Base-by-base conservation (phyloP, 331 rosid species). In the Pyracantha coccinea region DNA sequence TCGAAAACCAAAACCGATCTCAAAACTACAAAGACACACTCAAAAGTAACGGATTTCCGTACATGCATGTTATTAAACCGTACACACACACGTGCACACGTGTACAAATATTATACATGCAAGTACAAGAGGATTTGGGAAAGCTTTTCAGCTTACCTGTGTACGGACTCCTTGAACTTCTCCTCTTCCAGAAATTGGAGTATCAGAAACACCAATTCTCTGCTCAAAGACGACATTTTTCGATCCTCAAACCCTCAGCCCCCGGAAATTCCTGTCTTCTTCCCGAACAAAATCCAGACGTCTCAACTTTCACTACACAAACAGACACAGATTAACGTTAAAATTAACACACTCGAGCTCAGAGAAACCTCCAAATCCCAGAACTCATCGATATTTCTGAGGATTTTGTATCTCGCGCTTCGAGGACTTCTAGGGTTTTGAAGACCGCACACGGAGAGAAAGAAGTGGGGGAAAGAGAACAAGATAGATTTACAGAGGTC, bases 161-260 rank as follows among this genome's bases (percentile, higher is more conserved):
- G 98, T 63, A 87, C 90, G 1, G 97, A 82, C 69, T 87, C 97
- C 74, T 86, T 85, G 76, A 87, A 93, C 78, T 90, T 93, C 85
- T 90, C 97, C 81, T 93, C 97, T 66, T 89, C 93, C 58, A 93
- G 90, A 86, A 93, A 93, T 79, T 93, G 98, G 77, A 93, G 95
- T 73, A 93, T 89, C 66, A 93, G 92, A 78, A 90, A 87, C 85
- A 90, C 97, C 88, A 93, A 77, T 85, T 93, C 98, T 74, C 91
- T 88, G 88, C 93, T 86, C 87, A 93, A 62, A 85, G 95, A 86
- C 76, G 97, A 83, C 98, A 90, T 90, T n/a, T 57, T 70, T 68
- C 69, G 58, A 70, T 72, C 45, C 62, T 63, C 66, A 35, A 64
- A n/a, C 41, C 19, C 33, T 20, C 78, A 35, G 75, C 50, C 72